phyloP scores from a whole-genome alignment of 129 eudicot species.

The Helichrysum umbraculigerum region DNA sequence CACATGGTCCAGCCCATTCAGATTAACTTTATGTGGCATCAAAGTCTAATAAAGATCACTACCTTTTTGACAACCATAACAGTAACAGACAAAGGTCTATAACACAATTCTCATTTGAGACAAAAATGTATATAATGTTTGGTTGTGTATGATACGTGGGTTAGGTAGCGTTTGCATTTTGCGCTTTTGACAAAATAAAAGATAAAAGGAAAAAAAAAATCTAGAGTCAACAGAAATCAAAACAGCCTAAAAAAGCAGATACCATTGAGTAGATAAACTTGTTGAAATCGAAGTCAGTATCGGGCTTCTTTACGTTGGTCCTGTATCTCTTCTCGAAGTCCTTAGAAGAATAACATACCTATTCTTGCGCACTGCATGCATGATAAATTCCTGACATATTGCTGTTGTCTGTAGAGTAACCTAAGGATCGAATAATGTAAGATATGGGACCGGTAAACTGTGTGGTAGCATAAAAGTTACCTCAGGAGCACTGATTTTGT shows the following conservation, averaged over 20 bases:
- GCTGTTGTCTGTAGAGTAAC: constrained; percentile 56
- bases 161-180: too few species aligned
- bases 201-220: too few species aligned
- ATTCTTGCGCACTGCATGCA: constrained; percentile 95
- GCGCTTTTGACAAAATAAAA: too few species aligned
- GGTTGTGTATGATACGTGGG: too few species aligned
- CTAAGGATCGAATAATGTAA: background rate
- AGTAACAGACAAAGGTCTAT: constrained; percentile 38
- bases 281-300: constrained; percentile 88
- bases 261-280: constrained; percentile 45
- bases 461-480: constrained; percentile 27
- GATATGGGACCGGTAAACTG: background rate
- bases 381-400: constrained; percentile 70
- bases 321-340: constrained; percentile 90
- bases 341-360: constrained; percentile 78
- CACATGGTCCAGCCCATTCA: constrained; percentile 1
- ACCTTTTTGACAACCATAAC: background rate
- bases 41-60: background rate
- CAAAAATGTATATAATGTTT: too few species aligned
- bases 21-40: background rate
- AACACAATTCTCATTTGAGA: too few species aligned
- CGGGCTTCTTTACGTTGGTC: constrained; percentile 80
- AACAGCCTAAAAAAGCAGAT: constrained; percentile 34
- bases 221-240: constrained; percentile 45
- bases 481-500: constrained; percentile 87